Conservation (phyloP, 1,139 yeast species). For the Martiniozyma asiatica region DNA sequence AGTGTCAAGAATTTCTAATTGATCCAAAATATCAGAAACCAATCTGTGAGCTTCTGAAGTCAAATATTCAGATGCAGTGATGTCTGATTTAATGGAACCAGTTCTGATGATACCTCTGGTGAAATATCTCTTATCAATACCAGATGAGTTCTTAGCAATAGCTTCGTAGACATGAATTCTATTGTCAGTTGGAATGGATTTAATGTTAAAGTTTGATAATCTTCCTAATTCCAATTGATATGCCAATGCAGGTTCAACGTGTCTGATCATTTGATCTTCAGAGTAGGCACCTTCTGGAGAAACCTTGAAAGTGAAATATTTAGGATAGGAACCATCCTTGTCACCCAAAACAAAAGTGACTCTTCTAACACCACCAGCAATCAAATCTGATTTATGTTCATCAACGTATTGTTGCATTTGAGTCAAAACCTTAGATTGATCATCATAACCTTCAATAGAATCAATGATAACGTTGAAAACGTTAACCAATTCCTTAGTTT, state of each 20-base stretch:
- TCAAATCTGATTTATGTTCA: constrained; percentile 59
- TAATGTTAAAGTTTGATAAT: constrained; percentile 86
- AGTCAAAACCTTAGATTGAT: constrained; percentile 56
- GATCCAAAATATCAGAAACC: constrained; percentile 91
- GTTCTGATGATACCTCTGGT: constrained; percentile 96
- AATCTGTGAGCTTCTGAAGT: constrained; percentile 93
- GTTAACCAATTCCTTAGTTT: constrained; percentile 38
- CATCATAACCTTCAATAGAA: constrained; percentile 59
- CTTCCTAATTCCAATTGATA: constrained; percentile 93
- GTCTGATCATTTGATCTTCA: constrained; percentile 89
- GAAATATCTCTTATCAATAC: constrained; percentile 81
- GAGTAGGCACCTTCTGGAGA: constrained; percentile 45
- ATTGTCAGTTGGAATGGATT: constrained; percentile 92
- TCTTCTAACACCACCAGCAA: constrained; percentile 71
- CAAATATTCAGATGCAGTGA: constrained; percentile 84
- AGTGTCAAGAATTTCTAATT: constrained; percentile 87
- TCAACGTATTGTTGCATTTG: constrained; percentile 56
- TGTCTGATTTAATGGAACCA: constrained; percentile 85
- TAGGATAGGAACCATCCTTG: constrained; percentile 78
- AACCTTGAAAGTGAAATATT: constrained; percentile 78
- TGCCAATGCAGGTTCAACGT: constrained; percentile 95
- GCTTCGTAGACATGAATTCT: constrained; percentile 97
- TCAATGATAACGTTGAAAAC: constrained; percentile 73
- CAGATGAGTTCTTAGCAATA: constrained; percentile 82
- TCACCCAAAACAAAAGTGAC: constrained; percentile 82